These are phyloP conservation scores for Waitea zeae DNA, from an alignment of 1,284 basidiomycete genomes.

Conservation along the genomic window DNA sequence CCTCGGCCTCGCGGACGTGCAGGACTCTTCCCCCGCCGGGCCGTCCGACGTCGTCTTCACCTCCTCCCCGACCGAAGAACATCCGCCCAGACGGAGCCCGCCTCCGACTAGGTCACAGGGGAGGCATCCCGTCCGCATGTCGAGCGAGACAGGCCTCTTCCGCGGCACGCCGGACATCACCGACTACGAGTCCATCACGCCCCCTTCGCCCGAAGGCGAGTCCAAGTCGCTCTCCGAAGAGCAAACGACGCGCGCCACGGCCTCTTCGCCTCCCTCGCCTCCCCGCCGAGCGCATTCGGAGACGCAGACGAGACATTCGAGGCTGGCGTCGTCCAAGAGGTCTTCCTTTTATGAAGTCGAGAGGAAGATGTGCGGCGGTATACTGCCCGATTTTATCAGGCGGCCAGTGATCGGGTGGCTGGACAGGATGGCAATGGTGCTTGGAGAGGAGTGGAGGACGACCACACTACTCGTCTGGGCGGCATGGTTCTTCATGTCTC, in stretches of 20 bases:
- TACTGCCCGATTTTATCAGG: slow-evolving; percentile 23
- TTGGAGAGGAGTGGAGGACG: slow-evolving; percentile 66
- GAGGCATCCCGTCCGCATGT: neutral
- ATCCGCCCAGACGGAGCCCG: neutral
- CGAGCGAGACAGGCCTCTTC: neutral
- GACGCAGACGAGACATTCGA: too few relatives aligned
- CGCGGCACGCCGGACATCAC: neutral
- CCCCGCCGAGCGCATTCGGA: too few relatives aligned
- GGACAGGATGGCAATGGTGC: slow-evolving; percentile 57
- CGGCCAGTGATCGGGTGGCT: slow-evolving; percentile 48
- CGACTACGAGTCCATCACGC: neutral
- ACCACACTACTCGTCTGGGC: slow-evolving; percentile 79
- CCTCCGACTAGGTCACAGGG: too few relatives aligned
- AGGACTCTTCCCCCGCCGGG: slow-evolving; percentile 20
- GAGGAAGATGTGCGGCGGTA: too few relatives aligned
- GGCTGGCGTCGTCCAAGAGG: neutral
- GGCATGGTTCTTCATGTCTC: slow-evolving; percentile 66
- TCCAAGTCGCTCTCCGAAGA: too few relatives aligned
- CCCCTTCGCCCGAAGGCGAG: too few relatives aligned
- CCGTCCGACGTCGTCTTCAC: slow-evolving; percentile 1
- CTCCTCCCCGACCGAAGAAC: slow-evolving; percentile 1
- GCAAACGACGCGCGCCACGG: too few relatives aligned
- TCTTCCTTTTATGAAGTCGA: slow-evolving; percentile 24
- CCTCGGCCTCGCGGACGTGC: slow-evolving; percentile 57
- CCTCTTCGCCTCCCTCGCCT: too few relatives aligned